A percentile compares a stretch with the other conserved stretches of the same genome.
These are phyloP conservation scores for Colletotrichum orchidophilum DNA, from an alignment of 2,329 filamentous ascomycete species.

Conservation along the genomic window DNA sequence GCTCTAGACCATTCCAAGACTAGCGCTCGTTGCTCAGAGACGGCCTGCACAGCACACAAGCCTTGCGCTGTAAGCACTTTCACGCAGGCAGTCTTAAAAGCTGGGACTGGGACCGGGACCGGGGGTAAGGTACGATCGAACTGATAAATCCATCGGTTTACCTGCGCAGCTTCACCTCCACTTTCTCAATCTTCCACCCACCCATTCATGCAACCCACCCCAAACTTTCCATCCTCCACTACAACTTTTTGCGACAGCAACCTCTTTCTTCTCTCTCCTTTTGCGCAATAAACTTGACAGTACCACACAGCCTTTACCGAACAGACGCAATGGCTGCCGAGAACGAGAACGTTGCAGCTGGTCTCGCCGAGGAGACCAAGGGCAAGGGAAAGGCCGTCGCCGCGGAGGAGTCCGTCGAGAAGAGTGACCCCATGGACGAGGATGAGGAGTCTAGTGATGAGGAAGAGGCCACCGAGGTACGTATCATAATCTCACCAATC, in stretches of 20 bases:
- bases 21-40: conserved; percentile 24
- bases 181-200: conserved; percentile 23
- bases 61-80: neutral
- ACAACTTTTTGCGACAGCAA: neutral
- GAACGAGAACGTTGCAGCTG: conserved; percentile 55
- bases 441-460: conserved; percentile 80
- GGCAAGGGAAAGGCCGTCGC: conserved; percentile 86
- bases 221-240: neutral
- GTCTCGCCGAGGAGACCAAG: conserved; percentile 68
- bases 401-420: conserved; percentile 55
- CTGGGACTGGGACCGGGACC: conserved; percentile 21
- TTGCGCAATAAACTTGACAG: neutral
- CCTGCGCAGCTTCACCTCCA: conserved; percentile 23
- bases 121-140: conserved; percentile 30
- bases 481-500: conserved; percentile 39
- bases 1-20: neutral
- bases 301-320: conserved; percentile 32
- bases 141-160: conserved; percentile 27
- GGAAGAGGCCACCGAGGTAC: conserved; percentile 65
- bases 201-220: conserved; percentile 1
- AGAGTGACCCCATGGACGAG: conserved; percentile 77
- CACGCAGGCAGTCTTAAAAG: conserved; percentile 22
- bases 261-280: neutral
- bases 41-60: conserved; percentile 16
- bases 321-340: conserved; percentile 56